Percentiles rank a stretch among this genome's conserved stretches.
phyloP scores from a whole-genome alignment of 176 grass and related monocot species.

The Carex parvula region DNA sequence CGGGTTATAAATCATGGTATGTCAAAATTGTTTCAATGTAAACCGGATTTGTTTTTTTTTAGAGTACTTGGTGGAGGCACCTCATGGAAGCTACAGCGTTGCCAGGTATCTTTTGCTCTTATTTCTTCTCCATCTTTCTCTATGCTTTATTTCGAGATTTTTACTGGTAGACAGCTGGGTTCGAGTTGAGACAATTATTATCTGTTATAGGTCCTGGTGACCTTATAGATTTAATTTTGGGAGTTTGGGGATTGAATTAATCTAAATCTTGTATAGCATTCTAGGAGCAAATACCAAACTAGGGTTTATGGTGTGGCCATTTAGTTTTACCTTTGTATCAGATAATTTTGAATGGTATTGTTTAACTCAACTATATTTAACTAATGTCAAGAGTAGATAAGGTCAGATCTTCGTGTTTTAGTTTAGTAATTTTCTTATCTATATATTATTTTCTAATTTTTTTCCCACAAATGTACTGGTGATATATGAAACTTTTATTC shows the following conservation, averaged over 20 bases:
- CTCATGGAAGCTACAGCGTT: slow-evolving; percentile 23
- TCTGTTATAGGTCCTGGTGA: background rate
- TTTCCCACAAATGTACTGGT: background rate
- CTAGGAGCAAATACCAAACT: background rate
- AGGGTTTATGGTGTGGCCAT: slow-evolving; percentile 17
- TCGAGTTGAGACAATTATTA: background rate
- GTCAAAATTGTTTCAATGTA: background rate
- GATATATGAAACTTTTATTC: background rate
- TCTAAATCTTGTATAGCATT: background rate
- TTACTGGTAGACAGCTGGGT: background rate
- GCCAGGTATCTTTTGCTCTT: slow-evolving; percentile 22
- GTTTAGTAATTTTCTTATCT: background rate
- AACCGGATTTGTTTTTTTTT: background rate
- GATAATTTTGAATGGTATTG: background rate
- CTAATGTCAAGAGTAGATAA: background rate
- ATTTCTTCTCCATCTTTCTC: background rate
- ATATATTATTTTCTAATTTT: background rate
- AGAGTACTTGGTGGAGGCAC: slow-evolving; percentile 13
- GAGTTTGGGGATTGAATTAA: background rate
- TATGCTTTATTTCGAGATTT: background rate
- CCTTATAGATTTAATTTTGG: background rate
- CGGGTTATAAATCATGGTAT: background rate
- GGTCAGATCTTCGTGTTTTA: background rate
- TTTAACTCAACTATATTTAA: background rate
- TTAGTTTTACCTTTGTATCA: slow-evolving; percentile 1